Evolutionary conservation across 805 yeast species (phyloP), one percentile per base, ranked within the genome.

Genomic region (Myxozyma kluyveri): DNA sequence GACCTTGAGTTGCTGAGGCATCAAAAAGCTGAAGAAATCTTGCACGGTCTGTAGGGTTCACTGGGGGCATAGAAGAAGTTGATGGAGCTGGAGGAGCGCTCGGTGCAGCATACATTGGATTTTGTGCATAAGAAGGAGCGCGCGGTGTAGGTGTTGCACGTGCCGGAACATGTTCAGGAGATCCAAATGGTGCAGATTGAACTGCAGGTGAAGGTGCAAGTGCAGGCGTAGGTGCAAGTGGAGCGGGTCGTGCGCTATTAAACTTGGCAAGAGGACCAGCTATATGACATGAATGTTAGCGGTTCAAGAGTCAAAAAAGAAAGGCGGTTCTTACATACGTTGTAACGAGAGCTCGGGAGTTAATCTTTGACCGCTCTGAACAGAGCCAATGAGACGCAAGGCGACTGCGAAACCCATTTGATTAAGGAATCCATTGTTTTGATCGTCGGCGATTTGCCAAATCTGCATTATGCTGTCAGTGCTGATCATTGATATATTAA

Each of bases 381-480:
- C 83, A 65, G 88, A 86, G 24, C 95, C 96, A 63, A 93, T 86
- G 60, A 88, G 73, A 67, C 99, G 80, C 81, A 93, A 77, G 19
- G 97, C 96, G 47, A 82, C 78, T 56, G 86, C 80, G 69, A 93
- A 93, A 23, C 90, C 91, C 50, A 78, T 75, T 65, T 83, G 87
- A 61, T 84, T 84, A 57, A 93, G 74, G 64, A 83, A 86, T 0
- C 99, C 99, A 57, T 82, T 76, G 71, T 88, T 88, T 53, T 81
- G 83, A n/a, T 80, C 78, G 70, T 93, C 99, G n/a, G 96, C 89
- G 32, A 86, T 67, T 67, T 86, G 90, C 99, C 99, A 93, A 57
- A 93, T 83, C 69, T 60, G 21, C 9, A 9, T 9, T 9, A 29
- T 14, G 33, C n/a, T 12, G 22, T n/a, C 4, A 22, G 17, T 18